phyloP scores from a whole-genome alignment of 345 rosid species.

The Ricinus communis region DNA sequence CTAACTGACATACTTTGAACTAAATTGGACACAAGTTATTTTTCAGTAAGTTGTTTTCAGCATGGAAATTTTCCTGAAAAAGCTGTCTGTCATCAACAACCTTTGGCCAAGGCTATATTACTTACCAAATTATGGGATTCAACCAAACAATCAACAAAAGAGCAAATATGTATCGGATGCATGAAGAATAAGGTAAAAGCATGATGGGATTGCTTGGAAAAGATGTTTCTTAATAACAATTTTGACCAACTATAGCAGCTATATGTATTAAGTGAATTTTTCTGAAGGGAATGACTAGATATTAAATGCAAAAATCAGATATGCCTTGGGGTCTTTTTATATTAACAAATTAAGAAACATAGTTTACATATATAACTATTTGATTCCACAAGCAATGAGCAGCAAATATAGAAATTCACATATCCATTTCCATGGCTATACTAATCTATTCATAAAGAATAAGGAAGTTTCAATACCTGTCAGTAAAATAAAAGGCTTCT shows the following conservation, averaged over 20 bases:
- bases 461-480: conserved; percentile 51
- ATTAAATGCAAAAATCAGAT: too few relatives aligned
- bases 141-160: background rate
- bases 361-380: too few relatives aligned
- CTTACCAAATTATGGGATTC: background rate
- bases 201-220: background rate
- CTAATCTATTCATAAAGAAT: conserved; percentile 1
- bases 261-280: too few relatives aligned
- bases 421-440: background rate
- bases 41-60: background rate
- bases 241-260: background rate
- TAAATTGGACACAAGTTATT: background rate
- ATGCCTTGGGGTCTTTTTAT: too few relatives aligned
- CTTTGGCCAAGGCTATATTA: background rate
- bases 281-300: background rate
- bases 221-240: background rate
- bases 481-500: conserved; percentile 97
- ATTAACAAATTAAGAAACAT: too few relatives aligned
- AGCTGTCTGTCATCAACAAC: background rate
- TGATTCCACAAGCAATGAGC: background rate
- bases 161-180: background rate
- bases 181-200: background rate
- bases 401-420: background rate
- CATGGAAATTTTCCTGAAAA: background rate
- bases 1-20: background rate